Percentiles rank a stretch among this genome's conserved stretches.
Conservation (phyloP, 169 alveolate genomes). For the Cryptosporidium andersoni region DNA sequence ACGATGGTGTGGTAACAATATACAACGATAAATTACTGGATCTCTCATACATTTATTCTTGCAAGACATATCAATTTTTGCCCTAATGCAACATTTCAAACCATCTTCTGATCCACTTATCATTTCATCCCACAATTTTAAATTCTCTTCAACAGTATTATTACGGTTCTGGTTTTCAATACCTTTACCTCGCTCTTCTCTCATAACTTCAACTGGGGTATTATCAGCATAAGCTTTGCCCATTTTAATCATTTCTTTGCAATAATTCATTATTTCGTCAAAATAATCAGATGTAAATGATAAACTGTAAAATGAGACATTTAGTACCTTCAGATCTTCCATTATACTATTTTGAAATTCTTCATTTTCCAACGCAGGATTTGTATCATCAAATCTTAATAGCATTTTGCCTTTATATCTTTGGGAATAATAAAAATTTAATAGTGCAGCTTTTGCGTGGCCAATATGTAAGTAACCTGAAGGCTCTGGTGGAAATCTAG, state of each 20-base stretch:
- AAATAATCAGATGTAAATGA: slow-evolving; percentile 96
- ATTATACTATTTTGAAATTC: slow-evolving; percentile 93
- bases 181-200: slow-evolving; percentile 94
- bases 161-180: slow-evolving; percentile 87
- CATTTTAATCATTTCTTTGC: slow-evolving; percentile 85
- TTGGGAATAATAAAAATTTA: slow-evolving; percentile 93
- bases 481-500: slow-evolving; percentile 99
- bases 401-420: slow-evolving; percentile 94
- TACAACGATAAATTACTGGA: slow-evolving; percentile 96
- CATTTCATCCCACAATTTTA: slow-evolving; percentile 90
- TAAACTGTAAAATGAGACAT: slow-evolving; percentile 87
- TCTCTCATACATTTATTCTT: slow-evolving; percentile 96
- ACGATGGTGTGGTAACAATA: slow-evolving; percentile 91
- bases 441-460: slow-evolving; percentile 97
- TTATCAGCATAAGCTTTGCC: slow-evolving; percentile 96
- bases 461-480: slow-evolving; percentile 99
- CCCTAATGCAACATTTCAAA: slow-evolving; percentile 94
- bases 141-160: slow-evolving; percentile 88
- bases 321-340: slow-evolving; percentile 90
- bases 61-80: slow-evolving; percentile 93
- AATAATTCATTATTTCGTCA: slow-evolving; percentile 85
- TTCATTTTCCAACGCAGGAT: slow-evolving; percentile 94
- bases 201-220: slow-evolving; percentile 95
- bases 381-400: slow-evolving; percentile 97
- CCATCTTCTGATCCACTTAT: slow-evolving; percentile 87